Evolutionary conservation across 768 basidiomycete species (phyloP), one percentile per base, ranked within the genome.

Genomic region (Phylloporus scabripes): DNA sequence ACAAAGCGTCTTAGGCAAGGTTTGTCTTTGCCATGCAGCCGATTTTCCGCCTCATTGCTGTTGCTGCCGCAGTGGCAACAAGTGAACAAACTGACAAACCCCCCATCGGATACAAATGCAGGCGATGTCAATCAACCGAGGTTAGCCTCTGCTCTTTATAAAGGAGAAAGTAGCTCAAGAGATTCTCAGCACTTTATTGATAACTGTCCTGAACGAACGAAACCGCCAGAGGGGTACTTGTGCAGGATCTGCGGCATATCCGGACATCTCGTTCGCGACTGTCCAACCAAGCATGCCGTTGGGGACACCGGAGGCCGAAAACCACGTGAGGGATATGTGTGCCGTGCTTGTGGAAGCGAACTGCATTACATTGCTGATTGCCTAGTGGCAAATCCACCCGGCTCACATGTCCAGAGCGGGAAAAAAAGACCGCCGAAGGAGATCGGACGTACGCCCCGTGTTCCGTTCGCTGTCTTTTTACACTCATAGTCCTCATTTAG

Each of bases 301-400:
- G 90, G 89, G 11, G 89, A 92, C 61, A 91, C 88, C 1, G 89
- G 88, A 12, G 87, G 88, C 8, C 78, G 74, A 38, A 89, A 89
- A 60, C 91, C 92, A 7, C 86, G 78, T 42, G 77, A 83, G 52
- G 91, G 89, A 46, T 98, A 98, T 59, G 79, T 88, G 11, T 98
- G 94, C 69, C 79, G 90, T 33, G 91, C 92, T 1, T 98, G 94
- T 66, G 92, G 87, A 33, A 90, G 87, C 60, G 85, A 86, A 52
- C 70, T 75, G 6, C 95, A 98, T 70, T 88, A 81, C 59, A 77
- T 97, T 43, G 82, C 90, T 42, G 93, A 97, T 59, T 98, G 95
- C 59, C 80, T 85, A 6, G 74, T 82, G 12, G 78, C 82, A 7
- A 85, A 82, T 52, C 79, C 77, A 60, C 69, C 70, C 36, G 71